Conservation (phyloP, 257 asterid species). For the Lithospermum erythrorhizon region DNA sequence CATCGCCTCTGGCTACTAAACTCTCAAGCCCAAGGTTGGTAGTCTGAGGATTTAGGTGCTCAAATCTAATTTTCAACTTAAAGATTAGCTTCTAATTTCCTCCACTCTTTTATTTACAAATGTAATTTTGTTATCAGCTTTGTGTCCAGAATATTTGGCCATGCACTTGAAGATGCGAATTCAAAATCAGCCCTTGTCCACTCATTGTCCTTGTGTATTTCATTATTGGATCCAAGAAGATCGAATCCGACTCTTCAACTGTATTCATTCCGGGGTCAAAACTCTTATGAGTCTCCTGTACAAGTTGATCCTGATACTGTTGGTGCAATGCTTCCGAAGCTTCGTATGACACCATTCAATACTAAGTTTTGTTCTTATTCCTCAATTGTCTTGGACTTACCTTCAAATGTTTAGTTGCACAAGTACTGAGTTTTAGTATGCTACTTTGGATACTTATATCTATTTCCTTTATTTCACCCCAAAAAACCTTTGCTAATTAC, state of each 20-base stretch:
- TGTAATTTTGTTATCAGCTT: conserved; percentile 37
- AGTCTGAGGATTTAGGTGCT: conserved; percentile 2
- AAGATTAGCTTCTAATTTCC: conserved; percentile 34
- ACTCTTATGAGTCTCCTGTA: conserved; percentile 54
- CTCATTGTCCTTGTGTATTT: conserved; percentile 77
- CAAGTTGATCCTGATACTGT: conserved; percentile 76
- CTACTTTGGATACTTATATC: too few species aligned
- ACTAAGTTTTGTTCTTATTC: background rate
- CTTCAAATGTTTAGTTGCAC: too few species aligned
- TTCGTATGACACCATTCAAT: conserved; percentile 31
- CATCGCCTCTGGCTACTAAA: conserved; percentile 85
- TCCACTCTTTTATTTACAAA: background rate
- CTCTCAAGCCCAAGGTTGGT: conserved; percentile 83
- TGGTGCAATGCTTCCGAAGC: conserved; percentile 95
- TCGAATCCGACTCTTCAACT: conserved; percentile 57
- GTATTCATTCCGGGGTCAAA: conserved; percentile 79
- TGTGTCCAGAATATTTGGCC: conserved; percentile 79
- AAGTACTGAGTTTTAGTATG: too few species aligned
- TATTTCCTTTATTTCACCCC: too few species aligned
- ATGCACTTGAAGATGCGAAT: conserved; percentile 73
- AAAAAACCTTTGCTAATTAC: too few species aligned
- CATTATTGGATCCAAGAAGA: conserved; percentile 88
- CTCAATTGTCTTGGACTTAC: too few species aligned
- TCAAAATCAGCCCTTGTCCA: conserved; percentile 82
- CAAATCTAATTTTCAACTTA: conserved; percentile 4